These are phyloP conservation scores for Pyrenopolyporus hunteri DNA, from an alignment of 495 filamentous ascomycete genomes.

Conservation along the genomic window DNA sequence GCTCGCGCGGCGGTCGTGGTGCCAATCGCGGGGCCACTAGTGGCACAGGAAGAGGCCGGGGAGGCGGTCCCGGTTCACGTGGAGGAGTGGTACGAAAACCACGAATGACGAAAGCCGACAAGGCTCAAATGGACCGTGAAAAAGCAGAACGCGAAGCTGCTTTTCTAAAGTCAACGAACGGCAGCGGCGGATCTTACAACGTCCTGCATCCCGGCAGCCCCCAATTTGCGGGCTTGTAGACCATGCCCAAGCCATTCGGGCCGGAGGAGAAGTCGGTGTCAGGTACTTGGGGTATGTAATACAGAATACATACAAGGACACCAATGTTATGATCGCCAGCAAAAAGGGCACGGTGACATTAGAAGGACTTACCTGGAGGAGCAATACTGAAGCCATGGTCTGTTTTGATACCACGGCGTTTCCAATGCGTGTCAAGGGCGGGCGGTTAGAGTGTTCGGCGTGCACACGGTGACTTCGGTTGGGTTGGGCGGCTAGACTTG, in stretches of 20 bases:
- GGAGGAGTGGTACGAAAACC: conserved; percentile 82
- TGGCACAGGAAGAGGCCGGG: conserved; percentile 52
- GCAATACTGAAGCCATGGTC: conserved; percentile 8
- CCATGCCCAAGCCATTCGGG: not conserved
- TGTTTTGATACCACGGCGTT: conserved; percentile 18
- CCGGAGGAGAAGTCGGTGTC: not conserved
- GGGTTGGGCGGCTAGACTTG: conserved; percentile 4
- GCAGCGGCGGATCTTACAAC: conserved; percentile 35
- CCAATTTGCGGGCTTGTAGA: conserved; percentile 41
- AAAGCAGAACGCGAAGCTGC: conserved; percentile 54
- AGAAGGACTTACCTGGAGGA: not conserved
- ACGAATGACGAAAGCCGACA: conserved; percentile 82
- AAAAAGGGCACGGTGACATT: not conserved
- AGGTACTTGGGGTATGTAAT: conserved; percentile 11
- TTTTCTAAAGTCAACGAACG: conserved; percentile 26
- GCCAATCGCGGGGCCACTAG: conserved; percentile 62
- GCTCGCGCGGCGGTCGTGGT: conserved; percentile 58
- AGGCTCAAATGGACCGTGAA: conserved; percentile 68
- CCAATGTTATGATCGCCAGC: conserved; percentile 2
- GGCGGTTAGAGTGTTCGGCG: conserved; percentile 3
- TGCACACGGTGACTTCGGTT: conserved; percentile 1
- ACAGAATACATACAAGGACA: conserved; percentile 11
- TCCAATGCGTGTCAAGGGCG: not conserved
- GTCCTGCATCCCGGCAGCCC: conserved; percentile 41
- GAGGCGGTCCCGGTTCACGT: conserved; percentile 76